Conservation (phyloP, 176 grass and related monocot species). For the Avena insularis region DNA sequence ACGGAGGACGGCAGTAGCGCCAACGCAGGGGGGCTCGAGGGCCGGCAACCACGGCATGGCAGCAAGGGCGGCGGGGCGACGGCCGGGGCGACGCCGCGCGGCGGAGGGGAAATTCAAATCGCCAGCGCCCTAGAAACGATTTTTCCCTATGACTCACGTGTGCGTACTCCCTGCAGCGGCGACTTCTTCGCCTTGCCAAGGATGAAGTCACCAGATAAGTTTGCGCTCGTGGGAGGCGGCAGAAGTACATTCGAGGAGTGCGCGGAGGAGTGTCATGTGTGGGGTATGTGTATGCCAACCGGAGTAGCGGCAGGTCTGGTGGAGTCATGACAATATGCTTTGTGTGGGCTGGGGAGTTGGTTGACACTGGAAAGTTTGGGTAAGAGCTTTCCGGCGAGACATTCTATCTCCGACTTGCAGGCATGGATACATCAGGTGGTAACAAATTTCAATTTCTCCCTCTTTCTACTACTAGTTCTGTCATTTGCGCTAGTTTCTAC, state of each 20-base stretch:
- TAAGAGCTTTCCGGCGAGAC: background rate
- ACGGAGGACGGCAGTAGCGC: too few relatives aligned
- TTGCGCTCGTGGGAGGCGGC: background rate
- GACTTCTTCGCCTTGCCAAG: background rate
- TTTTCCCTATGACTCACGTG: too few relatives aligned
- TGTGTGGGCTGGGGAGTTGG: conserved; percentile 39
- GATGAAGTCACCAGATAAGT: conserved; percentile 3
- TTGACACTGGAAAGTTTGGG: conserved; percentile 7
- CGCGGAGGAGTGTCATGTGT: conserved; percentile 50
- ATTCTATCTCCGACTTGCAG: conserved; percentile 49
- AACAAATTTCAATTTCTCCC: background rate
- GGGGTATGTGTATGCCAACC: conserved; percentile 36
- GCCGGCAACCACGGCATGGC: too few relatives aligned
- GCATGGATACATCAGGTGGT: background rate
- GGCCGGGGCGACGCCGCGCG: too few relatives aligned
- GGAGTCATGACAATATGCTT: conserved; percentile 34
- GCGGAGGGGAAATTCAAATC: too few relatives aligned
- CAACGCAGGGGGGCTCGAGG: too few relatives aligned
- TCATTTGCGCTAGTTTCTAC: background rate
- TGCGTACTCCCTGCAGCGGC: background rate
- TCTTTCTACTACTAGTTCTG: background rate
- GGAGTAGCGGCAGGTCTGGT: background rate
- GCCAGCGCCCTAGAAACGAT: too few relatives aligned
- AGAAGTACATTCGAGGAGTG: conserved; percentile 32
- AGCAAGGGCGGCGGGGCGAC: too few relatives aligned